phyloP scores from a whole-genome alignment of 495 filamentous ascomycete genomes.

The Penicillium soppii region DNA sequence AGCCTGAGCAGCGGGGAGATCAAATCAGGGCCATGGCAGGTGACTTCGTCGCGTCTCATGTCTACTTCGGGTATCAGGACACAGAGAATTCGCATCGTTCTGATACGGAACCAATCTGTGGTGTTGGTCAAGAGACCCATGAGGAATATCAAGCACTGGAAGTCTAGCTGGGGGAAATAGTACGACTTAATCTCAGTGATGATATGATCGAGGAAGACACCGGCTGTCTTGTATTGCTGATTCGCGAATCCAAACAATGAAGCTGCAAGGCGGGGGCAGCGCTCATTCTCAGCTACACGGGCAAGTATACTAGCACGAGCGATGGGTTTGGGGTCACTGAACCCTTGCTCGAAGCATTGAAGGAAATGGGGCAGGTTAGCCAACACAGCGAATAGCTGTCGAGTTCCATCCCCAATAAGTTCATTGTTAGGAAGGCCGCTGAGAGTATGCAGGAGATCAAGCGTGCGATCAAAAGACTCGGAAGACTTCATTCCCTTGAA shows the following conservation, averaged over 20 bases:
- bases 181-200: slow-evolving; percentile 72
- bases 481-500: slow-evolving; percentile 94
- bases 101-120: slow-evolving; percentile 82
- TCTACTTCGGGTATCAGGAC: slow-evolving; percentile 87
- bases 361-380: slow-evolving; percentile 91
- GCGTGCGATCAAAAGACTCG: slow-evolving; percentile 68
- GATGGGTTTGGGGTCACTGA: slow-evolving; percentile 52
- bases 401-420: slow-evolving; percentile 76
- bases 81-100: slow-evolving; percentile 86
- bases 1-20: slow-evolving; percentile 91
- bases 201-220: slow-evolving; percentile 75
- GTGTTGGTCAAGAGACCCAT: slow-evolving; percentile 90
- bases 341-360: slow-evolving; percentile 67
- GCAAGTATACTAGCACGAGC: slow-evolving; percentile 68
- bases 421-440: slow-evolving; percentile 75
- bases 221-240: slow-evolving; percentile 63
- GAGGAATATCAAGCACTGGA: slow-evolving; percentile 80
- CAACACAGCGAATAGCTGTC: slow-evolving; percentile 78
- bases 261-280: slow-evolving; percentile 43
- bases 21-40: slow-evolving; percentile 87
- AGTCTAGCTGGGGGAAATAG: slow-evolving; percentile 82
- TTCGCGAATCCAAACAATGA: slow-evolving; percentile 69
- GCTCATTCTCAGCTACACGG: slow-evolving; percentile 67
- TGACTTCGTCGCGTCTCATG: slow-evolving; percentile 88
- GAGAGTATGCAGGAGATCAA: slow-evolving; percentile 75